phyloP scores from a whole-genome alignment of 768 basidiomycete genomes.

The Tubosaeta sp. region DNA sequence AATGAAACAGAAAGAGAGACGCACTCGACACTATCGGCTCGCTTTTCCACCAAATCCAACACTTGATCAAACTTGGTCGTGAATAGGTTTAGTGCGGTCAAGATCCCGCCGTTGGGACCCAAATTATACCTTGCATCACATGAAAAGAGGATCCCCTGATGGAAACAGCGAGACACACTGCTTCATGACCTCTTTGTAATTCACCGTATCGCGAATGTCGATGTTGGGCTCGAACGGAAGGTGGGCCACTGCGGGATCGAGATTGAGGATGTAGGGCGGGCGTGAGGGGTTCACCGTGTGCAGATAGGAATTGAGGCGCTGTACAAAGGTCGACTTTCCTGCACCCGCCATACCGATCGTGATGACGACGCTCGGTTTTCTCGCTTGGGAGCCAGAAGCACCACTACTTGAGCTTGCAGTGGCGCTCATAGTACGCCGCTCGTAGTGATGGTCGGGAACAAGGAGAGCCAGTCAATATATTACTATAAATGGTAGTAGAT shows the following conservation, averaged over 20 bases:
- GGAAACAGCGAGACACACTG: slow-evolving; percentile 67
- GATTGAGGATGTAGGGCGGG: slow-evolving; percentile 95
- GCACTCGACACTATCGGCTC: slow-evolving; percentile 85
- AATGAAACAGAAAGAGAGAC: slow-evolving; percentile 23
- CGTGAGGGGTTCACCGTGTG: slow-evolving; percentile 58
- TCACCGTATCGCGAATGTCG: slow-evolving; percentile 95
- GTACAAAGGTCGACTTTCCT: slow-evolving; percentile 97
- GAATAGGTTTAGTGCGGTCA: slow-evolving; percentile 95
- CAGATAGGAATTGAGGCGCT: slow-evolving; percentile 89
- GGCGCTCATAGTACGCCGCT: slow-evolving; percentile 15
- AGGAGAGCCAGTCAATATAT: background rate
- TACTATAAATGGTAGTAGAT: slow-evolving; percentile 15
- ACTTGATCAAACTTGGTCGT: slow-evolving; percentile 99
- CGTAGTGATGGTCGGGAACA: slow-evolving; percentile 6
- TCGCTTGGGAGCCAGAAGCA: slow-evolving; percentile 7
- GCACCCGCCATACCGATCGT: slow-evolving; percentile 97
- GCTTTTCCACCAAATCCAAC: slow-evolving; percentile 82
- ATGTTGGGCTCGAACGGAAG: slow-evolving; percentile 95
- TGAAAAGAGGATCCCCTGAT: slow-evolving; percentile 5
- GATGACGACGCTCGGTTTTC: slow-evolving; percentile 78
- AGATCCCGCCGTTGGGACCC: slow-evolving; percentile 95
- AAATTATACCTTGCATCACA: slow-evolving; percentile 78
- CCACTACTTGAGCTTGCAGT: slow-evolving; percentile 8
- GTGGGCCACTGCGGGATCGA: slow-evolving; percentile 92
- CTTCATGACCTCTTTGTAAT: slow-evolving; percentile 99